These are phyloP conservation scores for Heterobasidion occidentale DNA, from an alignment of 1,284 basidiomycete genomes.

Conservation along the genomic window DNA sequence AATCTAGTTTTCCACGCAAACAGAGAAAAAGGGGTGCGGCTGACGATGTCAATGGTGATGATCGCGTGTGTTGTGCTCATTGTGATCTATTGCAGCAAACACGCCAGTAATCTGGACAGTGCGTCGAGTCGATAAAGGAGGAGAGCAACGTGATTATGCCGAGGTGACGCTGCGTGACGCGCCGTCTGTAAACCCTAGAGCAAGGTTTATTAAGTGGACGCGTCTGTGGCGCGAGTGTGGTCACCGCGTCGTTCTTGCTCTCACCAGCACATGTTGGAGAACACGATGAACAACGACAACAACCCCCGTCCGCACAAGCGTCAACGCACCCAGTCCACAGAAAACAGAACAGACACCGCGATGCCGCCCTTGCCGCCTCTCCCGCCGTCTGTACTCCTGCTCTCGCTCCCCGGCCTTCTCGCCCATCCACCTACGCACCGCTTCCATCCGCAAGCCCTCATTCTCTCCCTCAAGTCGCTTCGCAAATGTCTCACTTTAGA, in stretches of 20 bases:
- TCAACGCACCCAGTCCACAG: background rate
- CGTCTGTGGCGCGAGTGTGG: too few relatives aligned
- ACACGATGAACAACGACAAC: background rate
- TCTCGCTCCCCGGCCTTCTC: conserved; percentile 51
- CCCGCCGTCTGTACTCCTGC: conserved; percentile 42
- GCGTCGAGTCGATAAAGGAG: too few relatives aligned
- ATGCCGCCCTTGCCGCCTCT: conserved; percentile 21
- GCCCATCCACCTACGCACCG: conserved; percentile 54
- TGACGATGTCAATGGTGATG: conserved; percentile 26
- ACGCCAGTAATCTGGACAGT: too few relatives aligned
- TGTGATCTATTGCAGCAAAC: background rate
- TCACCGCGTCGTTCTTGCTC: too few relatives aligned
- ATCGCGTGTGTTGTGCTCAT: conserved; percentile 23
- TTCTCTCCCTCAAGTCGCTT: conserved; percentile 46
- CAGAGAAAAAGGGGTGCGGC: conserved; percentile 11
- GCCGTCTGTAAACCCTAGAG: too few relatives aligned
- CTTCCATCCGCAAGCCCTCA: conserved; percentile 42
- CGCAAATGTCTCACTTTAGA: conserved; percentile 41
- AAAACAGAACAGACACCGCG: background rate
- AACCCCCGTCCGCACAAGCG: conserved; percentile 4
- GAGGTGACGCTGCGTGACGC: too few relatives aligned
- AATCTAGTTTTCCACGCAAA: background rate
- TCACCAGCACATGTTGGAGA: too few relatives aligned
- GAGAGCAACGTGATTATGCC: too few relatives aligned
- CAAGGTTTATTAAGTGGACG: too few relatives aligned